These are phyloP conservation scores for Diaporthe australafricana DNA, from an alignment of 2,329 filamentous ascomycete species.

Conservation along the genomic window DNA sequence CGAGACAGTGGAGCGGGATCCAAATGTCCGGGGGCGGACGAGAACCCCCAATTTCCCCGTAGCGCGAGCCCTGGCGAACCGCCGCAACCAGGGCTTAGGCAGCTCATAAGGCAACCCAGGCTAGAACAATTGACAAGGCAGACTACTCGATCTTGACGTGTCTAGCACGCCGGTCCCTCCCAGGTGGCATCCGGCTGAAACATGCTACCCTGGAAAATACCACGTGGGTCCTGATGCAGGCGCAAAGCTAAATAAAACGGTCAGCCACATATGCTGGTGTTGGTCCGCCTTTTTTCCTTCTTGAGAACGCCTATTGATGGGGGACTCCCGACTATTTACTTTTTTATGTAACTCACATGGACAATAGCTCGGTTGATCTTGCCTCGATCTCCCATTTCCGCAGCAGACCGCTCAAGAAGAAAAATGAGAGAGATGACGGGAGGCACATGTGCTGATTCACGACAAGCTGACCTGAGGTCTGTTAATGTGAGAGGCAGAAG, in stretches of 20 bases:
- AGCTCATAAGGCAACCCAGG: constrained; percentile 1
- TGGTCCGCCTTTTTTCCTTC: neutral
- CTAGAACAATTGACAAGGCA: neutral
- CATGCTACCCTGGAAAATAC: neutral
- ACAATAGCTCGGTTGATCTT: constrained; percentile 12
- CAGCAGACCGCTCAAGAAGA: neutral
- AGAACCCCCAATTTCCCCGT: constrained; percentile 4
- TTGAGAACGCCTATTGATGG: neutral
- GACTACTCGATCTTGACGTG: neutral
- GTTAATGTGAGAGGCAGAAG: neutral
- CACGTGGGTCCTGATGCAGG: neutral
- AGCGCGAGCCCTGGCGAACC: constrained; percentile 13
- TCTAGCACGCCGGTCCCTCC: constrained; percentile 10
- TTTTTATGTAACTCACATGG: neutral
- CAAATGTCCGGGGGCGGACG: neutral
- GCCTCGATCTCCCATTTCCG: neutral
- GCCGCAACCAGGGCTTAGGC: neutral
- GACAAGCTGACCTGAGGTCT: neutral
- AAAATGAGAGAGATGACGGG: neutral
- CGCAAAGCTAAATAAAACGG: neutral
- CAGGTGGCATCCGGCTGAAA: constrained; percentile 24
- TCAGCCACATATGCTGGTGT: neutral
- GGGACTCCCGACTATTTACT: constrained; percentile 1
- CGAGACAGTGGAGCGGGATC: neutral
- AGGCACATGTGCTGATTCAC: neutral